These are phyloP conservation scores for carrot (Daucus carota) DNA, from an alignment of 129 eudicot genomes.

Conservation along the genomic window DH1_v3.0 NC_030384.2:32072001-32072500, in stretches of 20 bases:
- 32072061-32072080: constrained; percentile 32
- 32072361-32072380: constrained; percentile 25
- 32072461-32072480: neutral
- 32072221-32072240: neutral
- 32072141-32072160: constrained; percentile 91
- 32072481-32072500: neutral
- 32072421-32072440: constrained; percentile 63
- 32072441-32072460: constrained; percentile 68
- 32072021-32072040: constrained; percentile 80
- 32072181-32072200: constrained; percentile 80
- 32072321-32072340: neutral
- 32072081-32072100: neutral
- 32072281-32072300: neutral
- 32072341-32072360: constrained; percentile 12
- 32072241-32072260: constrained; percentile 19
- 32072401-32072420: constrained; percentile 93
- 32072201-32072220: neutral
- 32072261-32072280: constrained; percentile 41
- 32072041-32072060: constrained; percentile 19
- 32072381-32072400: constrained; percentile 85
- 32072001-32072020: constrained; percentile 47
- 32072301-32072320: neutral
- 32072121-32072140: constrained; percentile 90
- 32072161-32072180: constrained; percentile 72
- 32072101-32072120: constrained; percentile 8